Base-by-base conservation (phyloP, 73 alveolate genomes). In the Breviolum minutum region DNA sequence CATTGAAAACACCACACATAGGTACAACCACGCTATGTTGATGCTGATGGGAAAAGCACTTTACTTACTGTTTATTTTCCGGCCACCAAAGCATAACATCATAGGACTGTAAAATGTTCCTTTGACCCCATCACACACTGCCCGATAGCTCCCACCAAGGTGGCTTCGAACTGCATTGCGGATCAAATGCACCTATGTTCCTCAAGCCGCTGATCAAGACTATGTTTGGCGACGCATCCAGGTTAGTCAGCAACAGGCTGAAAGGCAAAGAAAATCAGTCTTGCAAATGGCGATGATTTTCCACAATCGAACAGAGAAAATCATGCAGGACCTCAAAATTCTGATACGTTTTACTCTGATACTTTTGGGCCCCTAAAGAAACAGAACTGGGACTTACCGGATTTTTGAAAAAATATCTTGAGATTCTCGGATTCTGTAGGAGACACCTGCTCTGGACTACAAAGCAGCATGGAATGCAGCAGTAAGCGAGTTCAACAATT, bases 181-280 rank as follows among this genome's bases (percentile, higher is more conserved):
- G 74, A 2, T 82, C 60, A 3, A 82, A 4, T 8, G 74, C 60
- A 19, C 54, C 60, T 82, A 12, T 54, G 17, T 82, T 19, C 69
- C 69, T 0, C 91, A 82, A 22, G 91, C 69, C 6, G 8, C 17
- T 54, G 73, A 48, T 17, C 71, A 60, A 16, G 73, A 82, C 91
- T 82, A 82, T 60, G 54, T 82, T 16, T 82, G 91, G 91, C 71
- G 91, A 2, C 69, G 91, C 3, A 24, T 82, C 7, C 91, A 82
- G 54, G 71, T 61, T 7, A 54, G 74, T 29, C 73, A 82, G 40
- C 60, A 54, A 60, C 91, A 82, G 19, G 91, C 91, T 17, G 91
- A 82, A 54, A 48, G 73, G 26, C 91, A 82, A 71, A 82, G 60
- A 16, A 82, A 82, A 60, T 54, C 91, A 5, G 16, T 82, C 48